Conservation (phyloP, 2,329 filamentous ascomycete species). For the Fusarium sambucinum region DNA sequence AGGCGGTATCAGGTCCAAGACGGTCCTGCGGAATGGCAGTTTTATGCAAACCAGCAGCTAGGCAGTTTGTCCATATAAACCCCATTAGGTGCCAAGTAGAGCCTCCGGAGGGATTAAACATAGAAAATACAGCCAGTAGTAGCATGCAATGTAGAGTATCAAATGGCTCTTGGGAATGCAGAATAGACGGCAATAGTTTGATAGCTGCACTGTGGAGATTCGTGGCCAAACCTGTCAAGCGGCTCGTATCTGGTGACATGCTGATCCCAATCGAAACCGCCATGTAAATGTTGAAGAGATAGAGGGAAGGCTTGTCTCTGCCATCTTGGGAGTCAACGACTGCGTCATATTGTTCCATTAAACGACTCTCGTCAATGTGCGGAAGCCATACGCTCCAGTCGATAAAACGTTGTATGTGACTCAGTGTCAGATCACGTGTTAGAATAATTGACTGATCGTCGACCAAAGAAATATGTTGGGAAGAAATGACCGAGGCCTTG, state of each 20-base stretch:
- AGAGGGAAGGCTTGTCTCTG: not conserved
- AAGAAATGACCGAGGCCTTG: not conserved
- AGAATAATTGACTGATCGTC: not conserved
- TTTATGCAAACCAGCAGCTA: constrained; percentile 20
- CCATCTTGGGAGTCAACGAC: not conserved
- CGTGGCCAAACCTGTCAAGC: not conserved
- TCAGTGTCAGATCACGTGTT: not conserved
- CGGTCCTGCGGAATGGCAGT: not conserved
- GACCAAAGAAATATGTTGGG: not conserved
- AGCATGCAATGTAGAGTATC: constrained; percentile 28
- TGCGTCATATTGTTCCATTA: constrained; percentile 14
- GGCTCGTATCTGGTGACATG: constrained; percentile 12
- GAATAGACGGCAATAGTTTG: constrained; percentile 1
- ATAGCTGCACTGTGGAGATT: constrained; percentile 13
- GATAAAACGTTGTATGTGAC: not conserved
- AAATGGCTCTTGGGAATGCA: constrained; percentile 4
- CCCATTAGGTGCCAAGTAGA: constrained; percentile 25
- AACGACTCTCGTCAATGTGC: not conserved
- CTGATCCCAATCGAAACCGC: constrained; percentile 17
- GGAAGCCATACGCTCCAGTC: constrained; percentile 23
- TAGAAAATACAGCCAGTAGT: constrained; percentile 3
- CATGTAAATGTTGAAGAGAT: constrained; percentile 21
- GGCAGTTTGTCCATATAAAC: constrained; percentile 19
- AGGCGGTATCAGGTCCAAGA: not conserved
- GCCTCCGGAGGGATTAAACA: constrained; percentile 18